Percentiles rank a stretch among this genome's conserved stretches.
Conservation (phyloP, 139 green algal species). For the Tetraselmis striata region DNA sequence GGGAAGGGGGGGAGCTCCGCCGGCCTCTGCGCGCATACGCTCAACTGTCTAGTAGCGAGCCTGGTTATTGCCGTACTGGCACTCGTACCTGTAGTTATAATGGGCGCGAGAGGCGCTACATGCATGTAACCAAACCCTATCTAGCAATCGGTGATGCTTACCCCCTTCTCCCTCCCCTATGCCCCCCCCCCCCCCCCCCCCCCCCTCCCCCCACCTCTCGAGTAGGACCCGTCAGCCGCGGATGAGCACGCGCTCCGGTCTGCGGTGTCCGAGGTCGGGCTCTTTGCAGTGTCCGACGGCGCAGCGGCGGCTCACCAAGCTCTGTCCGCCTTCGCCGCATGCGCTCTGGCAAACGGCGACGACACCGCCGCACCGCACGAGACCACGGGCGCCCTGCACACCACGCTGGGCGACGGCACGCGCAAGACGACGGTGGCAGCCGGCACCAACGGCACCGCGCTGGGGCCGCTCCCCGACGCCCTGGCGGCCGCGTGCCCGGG, state of each 20-base stretch:
- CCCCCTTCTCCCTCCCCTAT: too few relatives aligned
- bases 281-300: not conserved
- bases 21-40: too few relatives aligned
- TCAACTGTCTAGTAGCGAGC: too few relatives aligned
- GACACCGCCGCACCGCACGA: too few relatives aligned
- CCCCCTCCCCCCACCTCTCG: too few relatives aligned
- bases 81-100: too few relatives aligned
- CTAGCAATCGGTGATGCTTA: too few relatives aligned
- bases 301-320: not conserved
- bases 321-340: not conserved
- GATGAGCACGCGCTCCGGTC: not conserved
- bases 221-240: not conserved
- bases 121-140: too few relatives aligned
- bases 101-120: too few relatives aligned
- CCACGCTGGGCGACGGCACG: conserved; percentile 10
- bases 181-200: too few relatives aligned
- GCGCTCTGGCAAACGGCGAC: not conserved
- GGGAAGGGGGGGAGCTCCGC: too few relatives aligned
- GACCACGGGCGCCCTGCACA: not conserved
- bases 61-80: too few relatives aligned
- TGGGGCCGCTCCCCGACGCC: conserved; percentile 1
- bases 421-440: conserved; percentile 11
- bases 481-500: not conserved
- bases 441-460: conserved; percentile 1
- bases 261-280: not conserved